These are phyloP conservation scores for Sphaerulina populicola DNA, from an alignment of 2,329 filamentous ascomycete genomes.

Conservation along the genomic window DNA sequence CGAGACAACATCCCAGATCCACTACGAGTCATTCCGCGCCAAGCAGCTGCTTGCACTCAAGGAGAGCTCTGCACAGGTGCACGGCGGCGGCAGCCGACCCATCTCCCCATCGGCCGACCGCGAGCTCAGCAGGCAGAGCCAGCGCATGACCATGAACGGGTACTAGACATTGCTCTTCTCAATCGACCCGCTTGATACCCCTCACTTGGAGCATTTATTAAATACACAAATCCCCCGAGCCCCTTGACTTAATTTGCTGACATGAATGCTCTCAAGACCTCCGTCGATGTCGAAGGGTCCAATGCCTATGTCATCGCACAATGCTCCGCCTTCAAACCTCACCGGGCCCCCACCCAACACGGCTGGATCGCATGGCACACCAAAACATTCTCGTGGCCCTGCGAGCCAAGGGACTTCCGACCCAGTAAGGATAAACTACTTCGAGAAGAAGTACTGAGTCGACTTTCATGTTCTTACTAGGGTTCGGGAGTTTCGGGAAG, in stretches of 20 bases:
- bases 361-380: slow-evolving; percentile 14
- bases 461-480: slow-evolving; percentile 9
- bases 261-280: slow-evolving; percentile 10
- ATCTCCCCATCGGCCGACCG: slow-evolving; percentile 93
- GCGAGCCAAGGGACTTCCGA: slow-evolving; percentile 22
- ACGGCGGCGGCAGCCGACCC: slow-evolving; percentile 62
- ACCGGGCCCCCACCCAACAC: slow-evolving; percentile 1
- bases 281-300: slow-evolving; percentile 3
- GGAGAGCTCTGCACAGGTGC: slow-evolving; percentile 85
- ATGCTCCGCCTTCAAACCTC: neutral
- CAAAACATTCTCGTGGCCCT: slow-evolving; percentile 22
- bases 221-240: slow-evolving; percentile 8
- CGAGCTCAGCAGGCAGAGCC: slow-evolving; percentile 92
- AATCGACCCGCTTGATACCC: slow-evolving; percentile 15
- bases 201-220: slow-evolving; percentile 18
- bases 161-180: slow-evolving; percentile 53
- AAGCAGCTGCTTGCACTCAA: slow-evolving; percentile 97
- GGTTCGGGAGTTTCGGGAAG: slow-evolving; percentile 2
- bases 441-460: slow-evolving; percentile 14
- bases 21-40: slow-evolving; percentile 98
- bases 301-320: neutral
- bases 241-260: slow-evolving; percentile 14
- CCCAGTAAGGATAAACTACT: slow-evolving; percentile 3
- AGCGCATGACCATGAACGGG: slow-evolving; percentile 98
- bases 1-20: slow-evolving; percentile 98